Evolutionary conservation across 805 yeast genomes (phyloP).

Genomic region (Saturnispora hagleri): DNA sequence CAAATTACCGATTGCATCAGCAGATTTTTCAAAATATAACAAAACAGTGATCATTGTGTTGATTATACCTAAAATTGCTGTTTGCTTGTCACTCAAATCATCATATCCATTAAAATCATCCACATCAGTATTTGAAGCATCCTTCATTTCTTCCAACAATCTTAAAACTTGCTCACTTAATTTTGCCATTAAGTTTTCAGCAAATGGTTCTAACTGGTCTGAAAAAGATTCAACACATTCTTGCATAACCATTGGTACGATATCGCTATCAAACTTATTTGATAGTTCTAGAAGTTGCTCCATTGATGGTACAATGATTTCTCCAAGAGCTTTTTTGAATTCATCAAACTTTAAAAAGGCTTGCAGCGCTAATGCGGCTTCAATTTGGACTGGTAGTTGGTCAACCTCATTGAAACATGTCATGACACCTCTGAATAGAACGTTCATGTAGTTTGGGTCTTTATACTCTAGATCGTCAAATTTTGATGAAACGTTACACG

Average conservation of each 20-base stretch:
- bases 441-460: slow-evolving; percentile 28
- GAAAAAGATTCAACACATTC: slow-evolving; percentile 87
- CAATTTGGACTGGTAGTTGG: slow-evolving; percentile 67
- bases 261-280: slow-evolving; percentile 77
- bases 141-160: slow-evolving; percentile 62
- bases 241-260: slow-evolving; percentile 85
- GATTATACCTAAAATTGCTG: slow-evolving; percentile 80
- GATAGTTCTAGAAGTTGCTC: slow-evolving; percentile 66
- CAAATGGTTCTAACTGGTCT: slow-evolving; percentile 86
- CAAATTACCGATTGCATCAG: slow-evolving; percentile 53
- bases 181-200: slow-evolving; percentile 50
- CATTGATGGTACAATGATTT: slow-evolving; percentile 72
- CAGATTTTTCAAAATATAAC: slow-evolving; percentile 75
- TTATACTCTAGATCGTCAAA: slow-evolving; percentile 54
- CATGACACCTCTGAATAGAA: slow-evolving; percentile 39
- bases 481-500: slow-evolving; percentile 56
- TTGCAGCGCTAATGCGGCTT: slow-evolving; percentile 81
- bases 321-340: slow-evolving; percentile 59
- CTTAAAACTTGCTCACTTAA: slow-evolving; percentile 69
- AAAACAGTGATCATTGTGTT: slow-evolving; percentile 85
- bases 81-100: slow-evolving; percentile 56
- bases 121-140: slow-evolving; percentile 39
- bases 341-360: slow-evolving; percentile 56
- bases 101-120: slow-evolving; percentile 40
- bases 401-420: slow-evolving; percentile 36